These are phyloP conservation scores for Cryptococcus wingfieldii DNA, from an alignment of 1,284 basidiomycete species.

Conservation along the genomic window DNA sequence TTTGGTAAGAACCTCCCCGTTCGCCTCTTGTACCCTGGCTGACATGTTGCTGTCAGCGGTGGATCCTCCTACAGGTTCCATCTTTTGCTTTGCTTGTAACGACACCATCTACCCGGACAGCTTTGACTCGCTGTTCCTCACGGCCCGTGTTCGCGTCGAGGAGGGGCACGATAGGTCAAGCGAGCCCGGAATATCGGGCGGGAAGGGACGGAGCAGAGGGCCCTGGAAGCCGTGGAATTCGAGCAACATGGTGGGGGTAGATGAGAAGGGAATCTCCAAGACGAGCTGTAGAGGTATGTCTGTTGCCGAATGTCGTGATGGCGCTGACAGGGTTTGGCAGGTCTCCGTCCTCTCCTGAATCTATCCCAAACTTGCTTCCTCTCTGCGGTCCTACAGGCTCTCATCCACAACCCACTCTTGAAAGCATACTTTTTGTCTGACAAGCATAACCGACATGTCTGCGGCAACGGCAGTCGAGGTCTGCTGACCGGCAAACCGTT, in stretches of 20 bases:
- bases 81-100: constrained; percentile 60
- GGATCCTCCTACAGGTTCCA: constrained; percentile 57
- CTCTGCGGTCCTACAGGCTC: constrained; percentile 87
- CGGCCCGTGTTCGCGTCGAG: constrained; percentile 52
- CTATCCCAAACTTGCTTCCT: constrained; percentile 89
- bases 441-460: constrained; percentile 44
- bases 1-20: constrained; percentile 60
- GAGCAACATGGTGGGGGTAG: constrained; percentile 14
- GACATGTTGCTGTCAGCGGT: constrained; percentile 49
- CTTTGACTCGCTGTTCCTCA: constrained; percentile 50
- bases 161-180: constrained; percentile 56
- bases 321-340: constrained; percentile 46
- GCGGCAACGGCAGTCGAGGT: constrained; percentile 30
- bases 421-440: constrained; percentile 87
- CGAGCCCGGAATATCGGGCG: constrained; percentile 53
- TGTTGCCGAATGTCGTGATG: not conserved
- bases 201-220: constrained; percentile 28
- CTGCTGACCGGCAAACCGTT: constrained; percentile 33
- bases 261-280: constrained; percentile 12
- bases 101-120: constrained; percentile 57
- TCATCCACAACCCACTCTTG: constrained; percentile 86
- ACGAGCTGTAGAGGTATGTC: constrained; percentile 33
- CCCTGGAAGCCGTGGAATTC: constrained; percentile 31
- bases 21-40: not conserved
- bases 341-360: constrained; percentile 80